These are phyloP conservation scores for Beauveria brongniartii DNA, from an alignment of 2,329 filamentous ascomycete species.

Conservation along the genomic window DNA sequence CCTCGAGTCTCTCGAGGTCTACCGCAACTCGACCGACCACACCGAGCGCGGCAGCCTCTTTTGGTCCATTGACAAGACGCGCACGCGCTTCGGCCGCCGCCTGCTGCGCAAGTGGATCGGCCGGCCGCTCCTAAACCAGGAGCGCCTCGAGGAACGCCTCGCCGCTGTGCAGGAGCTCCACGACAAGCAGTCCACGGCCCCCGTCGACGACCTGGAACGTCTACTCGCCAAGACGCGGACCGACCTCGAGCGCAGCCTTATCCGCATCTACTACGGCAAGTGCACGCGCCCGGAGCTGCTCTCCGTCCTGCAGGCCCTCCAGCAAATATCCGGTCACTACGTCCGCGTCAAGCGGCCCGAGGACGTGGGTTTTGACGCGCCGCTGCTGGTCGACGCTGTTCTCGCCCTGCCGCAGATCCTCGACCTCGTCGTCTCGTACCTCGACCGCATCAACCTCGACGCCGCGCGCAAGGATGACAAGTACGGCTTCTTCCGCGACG, in stretches of 20 bases:
- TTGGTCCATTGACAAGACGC: slow-evolving; percentile 90
- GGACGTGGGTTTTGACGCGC: slow-evolving; percentile 65
- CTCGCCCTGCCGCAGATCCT: slow-evolving; percentile 68
- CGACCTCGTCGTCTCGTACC: slow-evolving; percentile 61
- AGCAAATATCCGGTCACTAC: slow-evolving; percentile 73
- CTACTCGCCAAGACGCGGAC: slow-evolving; percentile 64
- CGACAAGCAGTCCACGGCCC: slow-evolving; percentile 54
- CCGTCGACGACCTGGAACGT: slow-evolving; percentile 65
- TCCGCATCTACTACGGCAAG: slow-evolving; percentile 96
- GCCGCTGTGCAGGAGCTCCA: slow-evolving; percentile 81
- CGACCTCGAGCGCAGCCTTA: slow-evolving; percentile 86
- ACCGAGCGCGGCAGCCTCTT: slow-evolving; percentile 81
- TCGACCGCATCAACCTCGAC: slow-evolving; percentile 77
- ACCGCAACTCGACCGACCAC: slow-evolving; percentile 87
- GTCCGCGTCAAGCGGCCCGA: slow-evolving; percentile 53
- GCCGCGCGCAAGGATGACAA: slow-evolving; percentile 86
- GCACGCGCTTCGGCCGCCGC: slow-evolving; percentile 80
- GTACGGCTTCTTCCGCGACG: slow-evolving; percentile 84
- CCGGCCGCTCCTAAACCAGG: slow-evolving; percentile 71
- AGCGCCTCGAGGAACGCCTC: slow-evolving; percentile 67
- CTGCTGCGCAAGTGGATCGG: slow-evolving; percentile 93
- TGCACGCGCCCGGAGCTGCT: slow-evolving; percentile 85
- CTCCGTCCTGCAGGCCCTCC: slow-evolving; percentile 74
- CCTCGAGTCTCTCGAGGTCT: slow-evolving; percentile 87
- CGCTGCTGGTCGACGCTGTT: slow-evolving; percentile 63